Percentiles rank a stretch among this genome's conserved stretches.
phyloP scores from a whole-genome alignment of 1,139 yeast genomes.

The Nakaseomyces uthaithaninus region DNA sequence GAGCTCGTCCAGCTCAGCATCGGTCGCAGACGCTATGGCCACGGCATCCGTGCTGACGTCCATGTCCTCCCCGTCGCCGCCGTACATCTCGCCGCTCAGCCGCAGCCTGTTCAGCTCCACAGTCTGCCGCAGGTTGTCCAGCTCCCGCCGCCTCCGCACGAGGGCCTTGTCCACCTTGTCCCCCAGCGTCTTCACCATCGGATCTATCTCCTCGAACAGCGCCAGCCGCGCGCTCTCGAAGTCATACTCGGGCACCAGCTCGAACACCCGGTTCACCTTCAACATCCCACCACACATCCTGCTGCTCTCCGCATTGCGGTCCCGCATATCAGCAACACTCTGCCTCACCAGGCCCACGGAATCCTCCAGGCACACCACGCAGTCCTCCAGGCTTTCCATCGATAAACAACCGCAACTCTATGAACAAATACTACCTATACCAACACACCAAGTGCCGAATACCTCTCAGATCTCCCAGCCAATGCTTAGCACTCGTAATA shows the following conservation, averaged over 20 bases:
- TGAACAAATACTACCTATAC: background rate
- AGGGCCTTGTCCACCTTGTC: constrained; percentile 35
- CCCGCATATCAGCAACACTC: constrained; percentile 17
- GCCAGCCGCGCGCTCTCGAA: constrained; percentile 33
- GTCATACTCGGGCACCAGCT: constrained; percentile 36
- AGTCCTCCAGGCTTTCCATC: constrained; percentile 18
- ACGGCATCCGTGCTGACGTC: constrained; percentile 22
- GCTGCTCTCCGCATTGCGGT: constrained; percentile 17
- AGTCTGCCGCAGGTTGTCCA: constrained; percentile 30
- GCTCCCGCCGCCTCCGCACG: constrained; percentile 31
- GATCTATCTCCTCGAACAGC: constrained; percentile 33
- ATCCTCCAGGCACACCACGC: constrained; percentile 20
- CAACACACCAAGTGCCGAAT: too few relatives aligned
- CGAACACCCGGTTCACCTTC: constrained; percentile 31
- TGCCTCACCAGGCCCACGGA: constrained; percentile 18
- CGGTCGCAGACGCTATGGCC: constrained; percentile 30
- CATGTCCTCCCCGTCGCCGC: constrained; percentile 9
- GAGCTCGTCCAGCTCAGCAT: constrained; percentile 34
- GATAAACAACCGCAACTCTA: constrained; percentile 13
- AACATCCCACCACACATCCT: constrained; percentile 22
- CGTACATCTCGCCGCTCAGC: constrained; percentile 20
- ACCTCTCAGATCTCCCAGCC: too few relatives aligned
- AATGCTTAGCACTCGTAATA: too few relatives aligned
- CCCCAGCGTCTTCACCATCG: constrained; percentile 33
- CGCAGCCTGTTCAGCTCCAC: constrained; percentile 33